phyloP scores from a whole-genome alignment of 805 yeast genomes.

The Peterozyma xylosa region DNA sequence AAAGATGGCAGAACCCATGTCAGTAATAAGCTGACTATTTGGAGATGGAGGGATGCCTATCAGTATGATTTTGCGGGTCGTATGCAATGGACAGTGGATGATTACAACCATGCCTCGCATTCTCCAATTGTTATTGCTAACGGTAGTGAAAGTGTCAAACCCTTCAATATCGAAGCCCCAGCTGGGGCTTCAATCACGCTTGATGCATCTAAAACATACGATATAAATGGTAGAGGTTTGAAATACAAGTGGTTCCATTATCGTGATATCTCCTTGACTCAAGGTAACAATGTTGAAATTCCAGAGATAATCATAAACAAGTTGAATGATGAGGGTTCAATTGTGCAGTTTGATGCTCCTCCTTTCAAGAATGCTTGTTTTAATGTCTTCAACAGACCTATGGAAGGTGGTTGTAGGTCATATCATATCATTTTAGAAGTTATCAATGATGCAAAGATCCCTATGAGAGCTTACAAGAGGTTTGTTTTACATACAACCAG shows the following conservation, averaged over 20 bases:
- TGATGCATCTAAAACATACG: slow-evolving; percentile 19
- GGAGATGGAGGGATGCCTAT: slow-evolving; percentile 26
- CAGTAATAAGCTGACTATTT: slow-evolving; percentile 21
- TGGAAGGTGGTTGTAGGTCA: slow-evolving; percentile 9
- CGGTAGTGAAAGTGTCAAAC: slow-evolving; percentile 14
- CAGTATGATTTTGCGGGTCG: slow-evolving; percentile 23
- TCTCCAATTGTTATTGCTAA: slow-evolving; percentile 18
- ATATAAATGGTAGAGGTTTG: slow-evolving; percentile 13
- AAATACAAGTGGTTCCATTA: slow-evolving; percentile 21
- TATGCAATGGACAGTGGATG: slow-evolving; percentile 24
- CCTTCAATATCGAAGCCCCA: slow-evolving; percentile 10
- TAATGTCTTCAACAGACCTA: slow-evolving; percentile 7
- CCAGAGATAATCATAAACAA: slow-evolving; percentile 11
- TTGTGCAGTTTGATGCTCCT: slow-evolving; percentile 13
- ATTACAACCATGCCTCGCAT: slow-evolving; percentile 18
- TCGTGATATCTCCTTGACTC: slow-evolving; percentile 15
- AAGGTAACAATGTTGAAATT: slow-evolving; percentile 15
- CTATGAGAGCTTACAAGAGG: slow-evolving; percentile 11
- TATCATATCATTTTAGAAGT: slow-evolving; percentile 19
- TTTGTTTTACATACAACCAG: slow-evolving; percentile 7
- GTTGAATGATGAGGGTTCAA: slow-evolving; percentile 9
- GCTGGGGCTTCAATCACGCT: slow-evolving; percentile 12
- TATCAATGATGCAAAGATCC: slow-evolving; percentile 8
- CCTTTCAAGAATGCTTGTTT: slow-evolving; percentile 9
- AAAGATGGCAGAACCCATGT: slow-evolving; percentile 11